These are phyloP conservation scores for Leucoagaricus sp. DNA, from an alignment of 1,284 basidiomycete genomes.

Conservation along the genomic window DNA sequence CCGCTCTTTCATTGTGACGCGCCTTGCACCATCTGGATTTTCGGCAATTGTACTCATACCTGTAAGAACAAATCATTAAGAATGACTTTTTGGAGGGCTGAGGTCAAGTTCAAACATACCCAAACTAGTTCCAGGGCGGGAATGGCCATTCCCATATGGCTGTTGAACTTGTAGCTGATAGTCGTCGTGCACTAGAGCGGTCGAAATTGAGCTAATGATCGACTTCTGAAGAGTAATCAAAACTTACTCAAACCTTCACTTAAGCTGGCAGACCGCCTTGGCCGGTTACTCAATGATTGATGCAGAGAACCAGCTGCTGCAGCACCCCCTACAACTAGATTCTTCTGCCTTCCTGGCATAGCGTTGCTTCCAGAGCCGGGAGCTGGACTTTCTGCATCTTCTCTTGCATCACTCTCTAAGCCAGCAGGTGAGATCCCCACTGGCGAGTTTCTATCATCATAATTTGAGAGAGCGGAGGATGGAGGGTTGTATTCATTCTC, in stretches of 20 bases:
- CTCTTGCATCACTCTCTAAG: constrained; percentile 30
- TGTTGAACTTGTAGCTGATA: constrained; percentile 36
- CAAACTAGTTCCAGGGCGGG: constrained; percentile 56
- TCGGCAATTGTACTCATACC: constrained; percentile 29
- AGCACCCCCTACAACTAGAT: constrained; percentile 5
- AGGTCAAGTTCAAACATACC: constrained; percentile 26
- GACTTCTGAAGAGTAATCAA: constrained; percentile 6
- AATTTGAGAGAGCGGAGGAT: constrained; percentile 3
- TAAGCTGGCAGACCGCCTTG: constrained; percentile 68
- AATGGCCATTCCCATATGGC: constrained; percentile 32
- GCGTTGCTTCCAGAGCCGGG: constrained; percentile 6
- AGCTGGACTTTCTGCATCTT: constrained; percentile 32
- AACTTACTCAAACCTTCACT: constrained; percentile 54
- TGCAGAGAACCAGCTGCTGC: constrained; percentile 25
- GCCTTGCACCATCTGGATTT: constrained; percentile 40
- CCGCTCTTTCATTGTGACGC: constrained; percentile 55
- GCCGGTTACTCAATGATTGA: constrained; percentile 44
- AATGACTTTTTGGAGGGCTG: too few species aligned
- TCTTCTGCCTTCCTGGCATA: constrained; percentile 13
- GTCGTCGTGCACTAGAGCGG: constrained; percentile 33
- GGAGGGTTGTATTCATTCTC: constrained; percentile 12
- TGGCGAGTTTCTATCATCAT: constrained; percentile 17
- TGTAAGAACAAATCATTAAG: constrained; percentile 3
- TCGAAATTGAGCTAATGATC: constrained; percentile 6
- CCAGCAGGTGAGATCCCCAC: constrained; percentile 14